Conservation (phyloP, 2,329 filamentous ascomycete genomes). For the Trichoderma sp. region DNA sequence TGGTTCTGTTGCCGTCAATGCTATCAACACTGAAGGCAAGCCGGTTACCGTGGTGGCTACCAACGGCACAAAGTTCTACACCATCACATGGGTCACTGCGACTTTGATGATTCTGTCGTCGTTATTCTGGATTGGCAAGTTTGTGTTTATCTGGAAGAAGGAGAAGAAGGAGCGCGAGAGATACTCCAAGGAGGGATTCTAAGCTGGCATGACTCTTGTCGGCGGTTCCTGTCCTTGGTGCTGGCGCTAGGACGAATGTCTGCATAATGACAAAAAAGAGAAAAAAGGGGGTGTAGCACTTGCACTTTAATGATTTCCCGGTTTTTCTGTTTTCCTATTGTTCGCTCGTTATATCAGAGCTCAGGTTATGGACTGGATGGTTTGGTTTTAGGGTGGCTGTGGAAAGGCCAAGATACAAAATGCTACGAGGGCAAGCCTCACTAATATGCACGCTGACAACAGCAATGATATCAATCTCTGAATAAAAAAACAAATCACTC, state of each 20-base stretch:
- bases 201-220: not conserved
- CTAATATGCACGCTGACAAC: not conserved
- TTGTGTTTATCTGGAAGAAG: constrained; percentile 29
- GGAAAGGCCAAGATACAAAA: not conserved
- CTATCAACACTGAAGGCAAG: constrained; percentile 46
- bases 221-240: not conserved
- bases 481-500: not conserved
- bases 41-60: constrained; percentile 47
- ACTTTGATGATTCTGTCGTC: constrained; percentile 44
- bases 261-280: not conserved
- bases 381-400: not conserved
- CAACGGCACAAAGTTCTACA: constrained; percentile 47
- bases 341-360: constrained; percentile 4
- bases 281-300: not conserved
- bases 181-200: constrained; percentile 34
- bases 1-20: constrained; percentile 42
- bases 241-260: constrained; percentile 9
- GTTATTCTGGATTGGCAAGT: constrained; percentile 44
- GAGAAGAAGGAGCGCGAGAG: constrained; percentile 26
- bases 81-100: constrained; percentile 50
- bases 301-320: not conserved
- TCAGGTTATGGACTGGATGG: not conserved
- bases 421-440: not conserved
- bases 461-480: not conserved
- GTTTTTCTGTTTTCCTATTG: not conserved